Conservation (phyloP, 352 stramenopile species). For the Pythium graminicola region DNA sequence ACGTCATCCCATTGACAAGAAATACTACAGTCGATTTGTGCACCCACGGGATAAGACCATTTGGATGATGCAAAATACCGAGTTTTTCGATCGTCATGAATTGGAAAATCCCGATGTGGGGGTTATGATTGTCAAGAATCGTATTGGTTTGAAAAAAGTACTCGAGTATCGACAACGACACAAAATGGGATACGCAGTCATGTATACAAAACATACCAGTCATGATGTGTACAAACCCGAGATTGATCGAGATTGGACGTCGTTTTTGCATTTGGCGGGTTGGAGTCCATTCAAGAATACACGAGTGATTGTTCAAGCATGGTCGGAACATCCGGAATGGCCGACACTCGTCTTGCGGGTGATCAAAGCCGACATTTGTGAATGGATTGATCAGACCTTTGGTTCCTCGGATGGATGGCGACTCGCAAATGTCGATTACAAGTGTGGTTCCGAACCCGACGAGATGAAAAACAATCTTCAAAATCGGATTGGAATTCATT, state of each 20-base stretch:
- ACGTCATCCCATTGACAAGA: constrained; percentile 60
- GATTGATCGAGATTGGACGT: constrained; percentile 61
- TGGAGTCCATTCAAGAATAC: constrained; percentile 79
- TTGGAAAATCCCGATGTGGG: constrained; percentile 57
- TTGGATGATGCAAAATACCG: constrained; percentile 84
- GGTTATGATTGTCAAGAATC: constrained; percentile 82
- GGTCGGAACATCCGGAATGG: constrained; percentile 67
- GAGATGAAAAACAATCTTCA: constrained; percentile 58
- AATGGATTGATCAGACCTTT: constrained; percentile 59
- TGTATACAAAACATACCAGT: constrained; percentile 83
- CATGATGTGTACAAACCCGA: constrained; percentile 51
- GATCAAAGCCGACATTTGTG: constrained; percentile 55
- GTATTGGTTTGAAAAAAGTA: constrained; percentile 73
- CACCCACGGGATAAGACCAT: constrained; percentile 61
- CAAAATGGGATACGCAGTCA: constrained; percentile 65
- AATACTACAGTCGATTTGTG: constrained; percentile 58
- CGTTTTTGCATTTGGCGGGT: constrained; percentile 62
- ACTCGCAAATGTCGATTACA: constrained; percentile 71
- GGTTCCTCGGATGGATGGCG: constrained; percentile 38
- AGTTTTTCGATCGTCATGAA: constrained; percentile 80
- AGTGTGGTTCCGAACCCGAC: constrained; percentile 48
- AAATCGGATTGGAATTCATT: constrained; percentile 68
- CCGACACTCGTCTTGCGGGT: constrained; percentile 62
- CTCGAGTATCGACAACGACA: constrained; percentile 74
- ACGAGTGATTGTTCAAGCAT: constrained; percentile 58